These are phyloP conservation scores for Fusarium coffeatum DNA, from an alignment of 2,329 filamentous ascomycete species.

Conservation along the genomic window DNA sequence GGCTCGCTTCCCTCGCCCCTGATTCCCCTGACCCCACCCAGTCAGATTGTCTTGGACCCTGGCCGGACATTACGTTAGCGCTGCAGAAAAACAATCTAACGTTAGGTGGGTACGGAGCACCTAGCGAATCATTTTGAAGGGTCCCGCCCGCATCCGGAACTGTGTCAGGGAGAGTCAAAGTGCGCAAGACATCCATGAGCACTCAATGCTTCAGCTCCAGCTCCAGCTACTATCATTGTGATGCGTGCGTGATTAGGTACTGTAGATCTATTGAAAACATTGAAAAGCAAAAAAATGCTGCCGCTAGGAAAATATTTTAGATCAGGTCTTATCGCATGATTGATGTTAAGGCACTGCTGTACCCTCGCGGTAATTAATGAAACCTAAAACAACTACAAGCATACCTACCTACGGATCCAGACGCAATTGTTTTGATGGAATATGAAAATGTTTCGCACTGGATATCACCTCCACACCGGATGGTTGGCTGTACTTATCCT, in stretches of 20 bases:
- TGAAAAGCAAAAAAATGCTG: slow-evolving; percentile 5
- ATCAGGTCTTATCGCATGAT: neutral
- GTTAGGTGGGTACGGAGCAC: neutral
- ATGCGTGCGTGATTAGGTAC: neutral
- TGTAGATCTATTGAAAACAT: neutral
- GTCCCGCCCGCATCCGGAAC: slow-evolving; percentile 21
- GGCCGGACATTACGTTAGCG: slow-evolving; percentile 28
- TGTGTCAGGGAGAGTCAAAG: slow-evolving; percentile 21
- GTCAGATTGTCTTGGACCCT: slow-evolving; percentile 43
- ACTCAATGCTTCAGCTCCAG: neutral
- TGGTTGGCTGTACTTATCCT: neutral
- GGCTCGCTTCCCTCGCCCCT: slow-evolving; percentile 16
- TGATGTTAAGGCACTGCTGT: neutral
- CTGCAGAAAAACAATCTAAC: slow-evolving; percentile 15
- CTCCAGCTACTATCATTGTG: neutral
- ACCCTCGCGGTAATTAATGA: neutral
- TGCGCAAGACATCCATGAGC: slow-evolving; percentile 11
- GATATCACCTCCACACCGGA: slow-evolving; percentile 12
- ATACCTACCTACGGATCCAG: neutral
- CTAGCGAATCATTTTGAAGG: slow-evolving; percentile 30
- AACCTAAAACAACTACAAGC: slow-evolving; percentile 7
- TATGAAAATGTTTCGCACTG: slow-evolving; percentile 27
- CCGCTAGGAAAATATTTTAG: neutral
- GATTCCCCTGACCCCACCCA: slow-evolving; percentile 26
- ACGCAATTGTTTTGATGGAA: slow-evolving; percentile 14